Conservation (phyloP, 805 yeast genomes). For the Jamesozyma gamospora region DNA sequence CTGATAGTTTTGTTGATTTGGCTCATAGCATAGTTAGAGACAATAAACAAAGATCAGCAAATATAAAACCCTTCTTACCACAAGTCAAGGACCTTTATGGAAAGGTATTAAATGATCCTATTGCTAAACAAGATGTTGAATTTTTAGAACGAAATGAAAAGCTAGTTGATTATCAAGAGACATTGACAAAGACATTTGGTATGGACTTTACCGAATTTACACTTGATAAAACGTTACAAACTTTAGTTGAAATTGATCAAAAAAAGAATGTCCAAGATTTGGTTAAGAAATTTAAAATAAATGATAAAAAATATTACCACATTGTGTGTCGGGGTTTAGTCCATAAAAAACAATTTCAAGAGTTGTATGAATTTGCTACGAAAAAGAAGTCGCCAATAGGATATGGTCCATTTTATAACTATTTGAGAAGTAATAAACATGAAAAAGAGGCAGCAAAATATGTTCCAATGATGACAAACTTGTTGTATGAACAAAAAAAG, state of each 20-base stretch:
- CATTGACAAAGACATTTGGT: constrained; percentile 34
- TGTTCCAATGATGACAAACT: constrained; percentile 40
- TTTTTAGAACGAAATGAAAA: constrained; percentile 36
- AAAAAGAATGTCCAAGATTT: constrained; percentile 38
- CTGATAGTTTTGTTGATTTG: constrained; percentile 43
- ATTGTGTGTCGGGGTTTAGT: constrained; percentile 41
- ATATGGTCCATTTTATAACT: constrained; percentile 50
- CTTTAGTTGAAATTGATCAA: constrained; percentile 41
- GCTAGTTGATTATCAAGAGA: constrained; percentile 36
- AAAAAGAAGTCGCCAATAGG: constrained; percentile 60
- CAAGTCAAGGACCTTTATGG: constrained; percentile 27
- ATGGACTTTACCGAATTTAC: constrained; percentile 35
- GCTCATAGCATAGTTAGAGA: constrained; percentile 34
- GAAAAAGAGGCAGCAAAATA: constrained; percentile 50
- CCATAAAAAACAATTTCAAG: constrained; percentile 42
- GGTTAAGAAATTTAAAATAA: constrained; percentile 43
- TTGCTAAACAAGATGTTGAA: constrained; percentile 13
- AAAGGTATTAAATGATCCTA: constrained; percentile 6
- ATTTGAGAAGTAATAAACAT: constrained; percentile 45
- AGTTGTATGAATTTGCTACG: constrained; percentile 43
- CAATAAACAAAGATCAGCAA: constrained; percentile 26
- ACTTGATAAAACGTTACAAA: constrained; percentile 38
- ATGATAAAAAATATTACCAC: constrained; percentile 48
- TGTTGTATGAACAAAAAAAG: constrained; percentile 38
- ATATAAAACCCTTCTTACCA: constrained; percentile 26